A percentile compares a stretch with the other conserved stretches of the same genome.
Evolutionary conservation across 345 rosid species (phyloP).

Genomic region (Populus nigra): DNA sequence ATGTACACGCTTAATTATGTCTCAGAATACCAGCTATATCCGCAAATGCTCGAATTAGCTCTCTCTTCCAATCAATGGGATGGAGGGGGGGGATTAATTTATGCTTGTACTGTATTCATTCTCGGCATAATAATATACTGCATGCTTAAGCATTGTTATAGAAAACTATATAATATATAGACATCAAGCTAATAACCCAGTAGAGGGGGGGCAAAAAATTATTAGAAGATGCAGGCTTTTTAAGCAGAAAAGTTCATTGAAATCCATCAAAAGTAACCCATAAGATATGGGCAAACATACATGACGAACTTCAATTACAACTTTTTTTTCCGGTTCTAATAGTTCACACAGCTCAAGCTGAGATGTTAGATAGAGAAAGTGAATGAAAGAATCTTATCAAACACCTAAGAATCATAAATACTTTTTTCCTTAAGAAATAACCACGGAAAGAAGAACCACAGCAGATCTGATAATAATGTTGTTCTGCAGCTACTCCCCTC

Average conservation of each 20-base stretch:
- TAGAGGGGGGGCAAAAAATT: neutral
- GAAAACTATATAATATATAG: neutral
- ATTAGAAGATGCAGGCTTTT: conserved; percentile 7
- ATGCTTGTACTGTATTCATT: neutral
- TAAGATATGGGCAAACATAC: conserved; percentile 11
- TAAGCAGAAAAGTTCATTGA: conserved; percentile 8
- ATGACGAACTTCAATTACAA: conserved; percentile 9
- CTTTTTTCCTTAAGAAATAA: neutral
- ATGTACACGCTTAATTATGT: no score
- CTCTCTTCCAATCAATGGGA: no score
- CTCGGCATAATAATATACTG: neutral
- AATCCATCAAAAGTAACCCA: conserved; percentile 18
- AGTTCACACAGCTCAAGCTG: conserved; percentile 37
- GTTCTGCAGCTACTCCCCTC: conserved; percentile 42
- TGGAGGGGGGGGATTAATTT: no score
- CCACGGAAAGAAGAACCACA: conserved; percentile 31
- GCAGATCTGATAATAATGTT: conserved; percentile 50
- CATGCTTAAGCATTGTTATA: neutral
- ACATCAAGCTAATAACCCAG: neutral
- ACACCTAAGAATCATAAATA: conserved; percentile 25
- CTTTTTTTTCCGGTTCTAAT: neutral
- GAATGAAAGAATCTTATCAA: conserved; percentile 48
- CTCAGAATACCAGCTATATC: no score
- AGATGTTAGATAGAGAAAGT: conserved; percentile 32
- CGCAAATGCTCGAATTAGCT: no score